A percentile compares a stretch with the other conserved stretches of the same genome.
These are phyloP conservation scores for Venturia carpophila DNA, from an alignment of 2,329 filamentous ascomycete species.

Conservation along the genomic window DNA sequence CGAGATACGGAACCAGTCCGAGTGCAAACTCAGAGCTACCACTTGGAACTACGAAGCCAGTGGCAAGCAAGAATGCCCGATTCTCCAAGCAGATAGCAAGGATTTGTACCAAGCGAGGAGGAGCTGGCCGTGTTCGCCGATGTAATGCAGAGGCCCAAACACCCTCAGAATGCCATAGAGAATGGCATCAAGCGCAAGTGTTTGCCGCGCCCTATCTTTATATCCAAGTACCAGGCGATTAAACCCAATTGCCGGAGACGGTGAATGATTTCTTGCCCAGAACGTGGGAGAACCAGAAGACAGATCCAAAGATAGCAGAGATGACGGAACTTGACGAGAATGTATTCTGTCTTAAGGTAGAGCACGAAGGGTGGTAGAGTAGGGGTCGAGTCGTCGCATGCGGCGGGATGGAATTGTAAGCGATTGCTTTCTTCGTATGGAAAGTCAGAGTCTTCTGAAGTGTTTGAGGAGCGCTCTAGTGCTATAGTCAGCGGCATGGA, in stretches of 20 bases:
- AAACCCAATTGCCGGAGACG: too few species aligned
- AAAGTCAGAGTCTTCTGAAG: background rate
- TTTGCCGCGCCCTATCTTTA: background rate
- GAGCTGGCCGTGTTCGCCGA: background rate
- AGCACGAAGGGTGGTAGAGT: background rate
- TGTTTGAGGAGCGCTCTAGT: background rate
- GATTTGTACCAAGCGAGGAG: background rate
- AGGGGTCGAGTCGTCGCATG: background rate
- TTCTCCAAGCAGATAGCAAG: background rate
- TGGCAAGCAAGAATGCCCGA: background rate
- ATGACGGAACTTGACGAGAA: background rate
- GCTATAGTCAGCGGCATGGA: background rate
- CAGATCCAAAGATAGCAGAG: background rate
- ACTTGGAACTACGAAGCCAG: background rate
- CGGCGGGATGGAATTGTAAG: background rate
- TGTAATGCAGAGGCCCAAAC: background rate
- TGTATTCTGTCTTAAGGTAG: background rate
- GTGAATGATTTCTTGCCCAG: too few species aligned
- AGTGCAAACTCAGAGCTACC: background rate
- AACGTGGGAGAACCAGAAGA: background rate
- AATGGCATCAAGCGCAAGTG: background rate
- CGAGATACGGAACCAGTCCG: background rate
- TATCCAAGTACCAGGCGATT: background rate
- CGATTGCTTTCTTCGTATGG: background rate
- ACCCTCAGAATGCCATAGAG: background rate